Base-by-base conservation (phyloP, 2,329 filamentous ascomycete species). In the Chaetomium strumarium region DNA sequence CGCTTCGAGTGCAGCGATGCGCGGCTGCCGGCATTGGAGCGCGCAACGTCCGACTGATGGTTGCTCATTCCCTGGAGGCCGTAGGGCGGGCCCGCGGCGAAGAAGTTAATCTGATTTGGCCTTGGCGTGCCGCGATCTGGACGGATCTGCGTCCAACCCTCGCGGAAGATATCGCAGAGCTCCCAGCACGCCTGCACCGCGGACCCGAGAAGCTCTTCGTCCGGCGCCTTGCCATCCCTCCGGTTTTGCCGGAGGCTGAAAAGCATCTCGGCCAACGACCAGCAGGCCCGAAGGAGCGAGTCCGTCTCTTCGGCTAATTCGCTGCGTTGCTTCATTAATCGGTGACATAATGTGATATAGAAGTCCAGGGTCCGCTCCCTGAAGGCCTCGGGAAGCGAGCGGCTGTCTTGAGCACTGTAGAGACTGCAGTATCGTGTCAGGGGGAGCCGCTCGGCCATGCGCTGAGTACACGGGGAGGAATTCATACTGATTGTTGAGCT, bases 131-230 rank as follows among this genome's bases (percentile, higher is more conserved):
- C 87, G 50, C 90, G 78, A 56, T 96, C 90, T 5, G 91, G 90
- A 49, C 90, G 82, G 43, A 93, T 83, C 62, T 93, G 88, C 3
- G 88, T 90, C 90, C 91, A 96, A 16, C 90, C 90, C 71, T 93
- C 88, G 44, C 90, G 81, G 74, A 96, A 96, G 49, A 96, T 83
- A 70, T 96, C 90, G 66, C 90, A 95, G 6, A 96, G 78, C 60
- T 96, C 90, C 90, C 90, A 96, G 67, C 91, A 96, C 13, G 91
- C 89, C 65, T 96, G 90, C 0, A 96, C 87, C 1, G 91, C 90
- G 1, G 89, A 93, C 5, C 87, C 85, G 0, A 96, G 76, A 0
- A 96, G 76, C 63, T 96, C 91, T 64, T 92, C 89, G 58, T 95
- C 89, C 0, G 86, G 76, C 0, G 76, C 72, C 60, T 81, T 87